Base-by-base conservation (phyloP, 164 flowering plant species). In the Chimonanthus praecox region DNA sequence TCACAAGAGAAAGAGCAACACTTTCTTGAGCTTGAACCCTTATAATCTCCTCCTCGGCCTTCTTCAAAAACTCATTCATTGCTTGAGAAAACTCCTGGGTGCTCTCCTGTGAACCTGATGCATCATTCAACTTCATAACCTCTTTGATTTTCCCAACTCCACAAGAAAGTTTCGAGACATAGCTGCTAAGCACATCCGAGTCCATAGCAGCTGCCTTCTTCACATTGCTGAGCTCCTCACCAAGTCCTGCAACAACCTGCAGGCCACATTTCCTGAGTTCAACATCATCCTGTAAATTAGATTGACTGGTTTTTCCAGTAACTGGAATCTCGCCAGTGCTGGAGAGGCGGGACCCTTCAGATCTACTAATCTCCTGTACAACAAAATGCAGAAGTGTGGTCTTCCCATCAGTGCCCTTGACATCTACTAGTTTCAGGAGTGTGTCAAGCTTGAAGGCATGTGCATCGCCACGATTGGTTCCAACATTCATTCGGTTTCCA, bases 151-250 rank as follows among this genome's bases (percentile, higher is more conserved):
- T 83, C 3, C 54, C 76, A 9, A 92, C 71, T 47, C 96, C 98
- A 50, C 71, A 68, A 6, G 87, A 85, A 58, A 94, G 92, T 75
- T 87, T 90, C 9, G 79, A 69, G 33, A 92, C 92, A 0, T 93
- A 97, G 58, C 83, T 80, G 72, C 86, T 82, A 48, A 95, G 92
- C 62, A 87, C 88, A 68, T 88, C 97, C 13, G 94, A 88, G 75
- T 95, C 98, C 94, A 95, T 93, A 49, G 88, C 85, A 62, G 98
- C 99, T 70, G 95, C 92, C 79, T 95, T 93, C 84, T 92, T 93
- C 70, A 95, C 98, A 64, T 88, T 87, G 44, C 78, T 46, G 44
- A 95, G 92, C 67, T 93, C 99, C 5, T 88, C 86, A 70, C 92
- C 80, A 62, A 95, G 86, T 70, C 90, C 77, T 4, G 94, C 82